Conservation (phyloP, 192 early-diverging fungal species). For the Backusella luteola region DNA sequence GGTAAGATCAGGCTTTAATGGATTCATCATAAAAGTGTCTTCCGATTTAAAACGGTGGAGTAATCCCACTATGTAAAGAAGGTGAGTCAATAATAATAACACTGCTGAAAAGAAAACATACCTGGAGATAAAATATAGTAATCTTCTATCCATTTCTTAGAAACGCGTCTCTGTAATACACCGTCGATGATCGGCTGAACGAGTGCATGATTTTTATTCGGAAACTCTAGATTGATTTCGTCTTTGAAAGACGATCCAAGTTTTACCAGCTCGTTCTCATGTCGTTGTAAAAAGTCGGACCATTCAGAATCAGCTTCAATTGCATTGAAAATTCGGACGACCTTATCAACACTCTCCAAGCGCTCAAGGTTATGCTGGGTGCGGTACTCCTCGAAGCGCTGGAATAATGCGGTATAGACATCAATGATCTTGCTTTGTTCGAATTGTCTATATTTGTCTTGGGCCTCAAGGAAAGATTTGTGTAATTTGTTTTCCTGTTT, state of each 20-base stretch:
- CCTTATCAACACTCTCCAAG: conserved; percentile 11
- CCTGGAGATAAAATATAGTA: conserved; percentile 11
- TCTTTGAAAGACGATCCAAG: conserved; percentile 20
- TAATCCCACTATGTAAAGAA: background rate
- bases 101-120: background rate
- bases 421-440: conserved; percentile 20
- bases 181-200: conserved; percentile 33
- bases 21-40: background rate
- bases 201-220: conserved; percentile 30
- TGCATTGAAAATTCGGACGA: conserved; percentile 22
- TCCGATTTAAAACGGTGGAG: conserved; percentile 7
- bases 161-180: background rate
- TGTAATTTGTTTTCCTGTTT: conserved; percentile 29
- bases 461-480: conserved; percentile 12
- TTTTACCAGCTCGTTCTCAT: conserved; percentile 38
- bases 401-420: conserved; percentile 14
- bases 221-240: conserved; percentile 32
- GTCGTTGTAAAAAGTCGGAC: conserved; percentile 32
- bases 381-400: conserved; percentile 26
- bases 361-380: conserved; percentile 9
- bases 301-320: conserved; percentile 43
- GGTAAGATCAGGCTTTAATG: background rate
- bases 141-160: conserved; percentile 2
- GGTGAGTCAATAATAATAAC: background rate
- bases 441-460: conserved; percentile 14